Conservation (phyloP, 352 stramenopile species). For the Phytophthora quininea region DNA sequence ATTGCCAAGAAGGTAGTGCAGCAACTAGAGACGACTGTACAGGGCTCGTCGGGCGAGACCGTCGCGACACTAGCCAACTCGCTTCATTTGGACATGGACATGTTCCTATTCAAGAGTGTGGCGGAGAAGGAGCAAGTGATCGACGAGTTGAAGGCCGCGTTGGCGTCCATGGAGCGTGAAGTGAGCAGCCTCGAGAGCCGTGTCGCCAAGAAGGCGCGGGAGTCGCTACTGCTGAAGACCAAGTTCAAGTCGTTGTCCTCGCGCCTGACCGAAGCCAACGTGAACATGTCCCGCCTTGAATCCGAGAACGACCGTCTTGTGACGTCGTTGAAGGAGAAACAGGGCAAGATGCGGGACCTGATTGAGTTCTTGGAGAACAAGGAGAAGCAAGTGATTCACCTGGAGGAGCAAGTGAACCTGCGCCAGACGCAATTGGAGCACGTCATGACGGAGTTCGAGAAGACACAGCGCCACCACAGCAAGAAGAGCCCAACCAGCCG, state of each 20-base stretch:
- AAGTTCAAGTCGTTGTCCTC: constrained; percentile 61
- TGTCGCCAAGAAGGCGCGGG: constrained; percentile 56
- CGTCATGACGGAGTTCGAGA: constrained; percentile 44
- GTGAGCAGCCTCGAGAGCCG: constrained; percentile 60
- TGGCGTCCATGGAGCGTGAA: constrained; percentile 74
- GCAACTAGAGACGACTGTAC: constrained; percentile 45
- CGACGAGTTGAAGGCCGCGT: constrained; percentile 69
- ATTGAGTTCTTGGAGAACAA: constrained; percentile 69
- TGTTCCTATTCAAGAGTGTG: constrained; percentile 79
- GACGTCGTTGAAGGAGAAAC: constrained; percentile 58
- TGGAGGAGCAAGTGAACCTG: constrained; percentile 63
- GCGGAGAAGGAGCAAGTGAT: constrained; percentile 68
- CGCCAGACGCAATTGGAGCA: constrained; percentile 60
- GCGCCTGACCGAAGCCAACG: constrained; percentile 52
- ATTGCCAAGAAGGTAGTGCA: constrained; percentile 68
- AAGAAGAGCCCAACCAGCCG: constrained; percentile 21
- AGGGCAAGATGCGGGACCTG: constrained; percentile 59
- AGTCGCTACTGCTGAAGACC: constrained; percentile 62
- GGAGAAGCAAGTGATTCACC: constrained; percentile 66
- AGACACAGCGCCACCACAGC: constrained; percentile 27
- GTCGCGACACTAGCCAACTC: constrained; percentile 25
- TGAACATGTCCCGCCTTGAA: constrained; percentile 56
- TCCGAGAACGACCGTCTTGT: constrained; percentile 60
- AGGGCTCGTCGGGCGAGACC: constrained; percentile 20
- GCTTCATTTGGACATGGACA: constrained; percentile 66